A percentile compares a stretch with the other conserved stretches of the same genome.
These are phyloP conservation scores for Perkinsus olseni DNA, from an alignment of 169 alveolate species.

Conservation along the genomic window DNA sequence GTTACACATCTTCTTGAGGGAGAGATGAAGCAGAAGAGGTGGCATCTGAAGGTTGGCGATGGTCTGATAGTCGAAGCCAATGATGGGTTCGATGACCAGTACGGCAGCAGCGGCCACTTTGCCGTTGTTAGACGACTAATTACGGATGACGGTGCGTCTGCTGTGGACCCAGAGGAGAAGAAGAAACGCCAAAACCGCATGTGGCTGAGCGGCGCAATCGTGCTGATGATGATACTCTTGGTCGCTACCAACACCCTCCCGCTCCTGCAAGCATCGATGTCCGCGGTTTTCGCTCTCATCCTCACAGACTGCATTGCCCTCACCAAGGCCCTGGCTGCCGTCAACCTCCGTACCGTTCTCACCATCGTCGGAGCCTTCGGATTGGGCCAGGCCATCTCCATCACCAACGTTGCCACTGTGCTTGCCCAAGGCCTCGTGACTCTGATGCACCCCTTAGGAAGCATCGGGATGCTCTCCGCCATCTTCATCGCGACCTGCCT, in stretches of 20 bases:
- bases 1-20: too few species aligned
- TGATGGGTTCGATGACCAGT: too few species aligned
- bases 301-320: neutral
- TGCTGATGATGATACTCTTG: neutral
- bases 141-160: too few species aligned
- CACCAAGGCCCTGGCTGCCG: neutral
- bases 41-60: too few species aligned
- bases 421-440: neutral
- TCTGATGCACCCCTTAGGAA: neutral
- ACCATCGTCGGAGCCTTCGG: slow-evolving; percentile 20
- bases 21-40: too few species aligned
- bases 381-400: slow-evolving; percentile 11
- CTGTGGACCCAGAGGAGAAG: too few species aligned
- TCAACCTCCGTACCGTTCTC: slow-evolving; percentile 14
- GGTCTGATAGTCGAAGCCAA: too few species aligned
- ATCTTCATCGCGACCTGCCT: neutral
- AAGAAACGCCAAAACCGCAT: too few species aligned
- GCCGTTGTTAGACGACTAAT: too few species aligned
- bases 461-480: slow-evolving; percentile 1
- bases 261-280: neutral
- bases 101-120: too few species aligned
- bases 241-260: slow-evolving; percentile 9
- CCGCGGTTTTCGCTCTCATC: neutral
- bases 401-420: neutral
- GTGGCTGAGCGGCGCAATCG: neutral